These are phyloP conservation scores for Crucibulum laeve DNA, from an alignment of 768 basidiomycete genomes.

Conservation along the genomic window DNA sequence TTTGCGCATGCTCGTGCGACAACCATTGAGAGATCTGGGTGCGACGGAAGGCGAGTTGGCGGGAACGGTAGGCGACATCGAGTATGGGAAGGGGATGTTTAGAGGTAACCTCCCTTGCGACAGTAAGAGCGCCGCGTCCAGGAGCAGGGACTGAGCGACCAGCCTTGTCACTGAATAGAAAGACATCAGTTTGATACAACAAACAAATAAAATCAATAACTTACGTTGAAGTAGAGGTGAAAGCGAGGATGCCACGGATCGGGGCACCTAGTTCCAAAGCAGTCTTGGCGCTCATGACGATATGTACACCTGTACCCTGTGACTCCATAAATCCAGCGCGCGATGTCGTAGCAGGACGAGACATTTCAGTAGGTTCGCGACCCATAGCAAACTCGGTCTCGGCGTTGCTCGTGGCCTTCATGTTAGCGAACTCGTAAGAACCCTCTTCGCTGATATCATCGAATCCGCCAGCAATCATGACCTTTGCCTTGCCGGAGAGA, in stretches of 20 bases:
- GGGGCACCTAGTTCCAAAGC: conserved; percentile 92
- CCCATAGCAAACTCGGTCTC: conserved; percentile 99
- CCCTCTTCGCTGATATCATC: conserved; percentile 99
- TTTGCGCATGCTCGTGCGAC: conserved; percentile 77
- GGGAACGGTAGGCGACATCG: conserved; percentile 82
- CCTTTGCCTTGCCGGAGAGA: conserved; percentile 92
- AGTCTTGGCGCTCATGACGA: conserved; percentile 95
- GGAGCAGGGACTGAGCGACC: conserved; percentile 98
- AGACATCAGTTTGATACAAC: not conserved
- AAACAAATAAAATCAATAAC: conserved; percentile 25
- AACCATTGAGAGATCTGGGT: conserved; percentile 95
- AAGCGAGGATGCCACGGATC: conserved; percentile 90
- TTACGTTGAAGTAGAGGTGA: conserved; percentile 94
- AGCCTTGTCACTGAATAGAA: conserved; percentile 80
- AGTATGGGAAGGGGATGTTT: conserved; percentile 79
- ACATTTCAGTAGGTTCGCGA: conserved; percentile 98
- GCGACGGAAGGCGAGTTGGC: conserved; percentile 94
- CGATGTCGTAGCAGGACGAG: conserved; percentile 93
- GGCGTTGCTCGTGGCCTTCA: conserved; percentile 98
- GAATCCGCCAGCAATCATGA: conserved; percentile 99
- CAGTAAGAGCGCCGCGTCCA: conserved; percentile 85
- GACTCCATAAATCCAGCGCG: conserved; percentile 98
- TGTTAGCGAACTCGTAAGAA: conserved; percentile 98
- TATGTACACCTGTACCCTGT: conserved; percentile 91
- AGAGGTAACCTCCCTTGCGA: conserved; percentile 81